These are phyloP conservation scores for Microdochium paspali DNA, from an alignment of 2,329 filamentous ascomycete species.

Conservation along the genomic window DNA sequence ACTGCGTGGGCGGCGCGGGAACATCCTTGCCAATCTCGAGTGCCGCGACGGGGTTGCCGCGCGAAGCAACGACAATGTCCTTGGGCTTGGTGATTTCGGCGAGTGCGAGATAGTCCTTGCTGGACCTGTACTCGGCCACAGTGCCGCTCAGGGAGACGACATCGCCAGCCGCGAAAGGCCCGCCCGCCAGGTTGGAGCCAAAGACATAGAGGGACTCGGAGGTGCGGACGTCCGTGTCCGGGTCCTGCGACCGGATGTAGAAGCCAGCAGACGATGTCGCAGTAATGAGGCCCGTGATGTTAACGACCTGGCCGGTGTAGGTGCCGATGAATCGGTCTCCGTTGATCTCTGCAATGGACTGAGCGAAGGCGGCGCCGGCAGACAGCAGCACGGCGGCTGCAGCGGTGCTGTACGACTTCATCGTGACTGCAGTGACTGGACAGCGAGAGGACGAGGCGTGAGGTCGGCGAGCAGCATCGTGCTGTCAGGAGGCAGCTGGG, in stretches of 20 bases:
- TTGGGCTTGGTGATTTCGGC: slow-evolving; percentile 51
- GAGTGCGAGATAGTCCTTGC: slow-evolving; percentile 47
- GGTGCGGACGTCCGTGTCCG: slow-evolving; percentile 44
- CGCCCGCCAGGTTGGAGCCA: slow-evolving; percentile 36
- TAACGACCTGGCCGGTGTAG: slow-evolving; percentile 44
- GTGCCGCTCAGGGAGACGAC: slow-evolving; percentile 49
- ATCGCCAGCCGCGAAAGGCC: slow-evolving; percentile 46
- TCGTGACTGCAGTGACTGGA: neutral
- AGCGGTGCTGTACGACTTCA: neutral
- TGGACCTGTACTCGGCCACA: slow-evolving; percentile 48
- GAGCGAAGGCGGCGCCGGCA: slow-evolving; percentile 12
- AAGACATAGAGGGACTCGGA: slow-evolving; percentile 62
- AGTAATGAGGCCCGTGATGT: slow-evolving; percentile 54
- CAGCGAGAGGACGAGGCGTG: neutral
- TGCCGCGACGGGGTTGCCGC: slow-evolving; percentile 42
- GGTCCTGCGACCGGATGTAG: slow-evolving; percentile 51
- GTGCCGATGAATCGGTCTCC: slow-evolving; percentile 56
- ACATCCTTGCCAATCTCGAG: slow-evolving; percentile 52
- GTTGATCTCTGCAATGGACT: slow-evolving; percentile 54
- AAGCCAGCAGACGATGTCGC: slow-evolving; percentile 53
- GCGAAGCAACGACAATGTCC: slow-evolving; percentile 43
- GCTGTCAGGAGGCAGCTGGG: neutral
- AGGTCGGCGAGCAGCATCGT: neutral
- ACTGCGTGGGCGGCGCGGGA: slow-evolving; percentile 46
- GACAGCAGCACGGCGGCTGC: slow-evolving; percentile 10